phyloP scores from a whole-genome alignment of 1,139 yeast genomes.

The Pichia sp. region DNA sequence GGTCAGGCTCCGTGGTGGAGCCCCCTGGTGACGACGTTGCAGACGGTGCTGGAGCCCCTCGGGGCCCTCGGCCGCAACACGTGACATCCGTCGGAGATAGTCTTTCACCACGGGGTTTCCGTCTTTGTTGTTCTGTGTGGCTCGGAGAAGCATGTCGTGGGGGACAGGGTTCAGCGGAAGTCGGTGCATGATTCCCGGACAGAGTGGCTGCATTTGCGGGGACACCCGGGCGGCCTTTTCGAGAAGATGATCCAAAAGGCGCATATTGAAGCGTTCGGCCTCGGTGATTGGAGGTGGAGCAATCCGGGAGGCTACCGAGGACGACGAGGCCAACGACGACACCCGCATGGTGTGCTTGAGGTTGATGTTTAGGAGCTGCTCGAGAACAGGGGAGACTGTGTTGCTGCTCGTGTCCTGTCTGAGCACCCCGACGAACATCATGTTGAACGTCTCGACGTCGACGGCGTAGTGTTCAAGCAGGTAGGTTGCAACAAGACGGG shows the following conservation, averaged over 20 bases:
- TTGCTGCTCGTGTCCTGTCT: not conserved
- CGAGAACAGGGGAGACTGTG: not conserved
- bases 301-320: not conserved
- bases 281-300: not conserved
- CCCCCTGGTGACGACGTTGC: not conserved
- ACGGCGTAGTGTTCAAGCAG: constrained; percentile 6
- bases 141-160: not conserved
- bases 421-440: not conserved
- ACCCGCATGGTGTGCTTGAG: not conserved
- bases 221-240: not conserved
- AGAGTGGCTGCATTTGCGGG: not conserved
- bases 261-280: constrained; percentile 1
- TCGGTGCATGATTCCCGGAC: not conserved
- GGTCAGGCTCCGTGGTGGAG: not conserved
- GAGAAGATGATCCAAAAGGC: constrained; percentile 4
- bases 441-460: constrained; percentile 9
- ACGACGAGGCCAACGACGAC: not conserved
- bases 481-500: not conserved
- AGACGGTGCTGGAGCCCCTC: not conserved
- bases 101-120: not conserved
- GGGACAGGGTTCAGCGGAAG: not conserved
- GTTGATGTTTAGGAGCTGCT: not conserved
- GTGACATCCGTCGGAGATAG: not conserved
- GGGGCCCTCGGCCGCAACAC: not conserved
- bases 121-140: not conserved